Evolutionary conservation across 2,329 filamentous ascomycete species (phyloP), one percentile per base, ranked within the genome.

Genomic region (Xylaria sp.): DNA sequence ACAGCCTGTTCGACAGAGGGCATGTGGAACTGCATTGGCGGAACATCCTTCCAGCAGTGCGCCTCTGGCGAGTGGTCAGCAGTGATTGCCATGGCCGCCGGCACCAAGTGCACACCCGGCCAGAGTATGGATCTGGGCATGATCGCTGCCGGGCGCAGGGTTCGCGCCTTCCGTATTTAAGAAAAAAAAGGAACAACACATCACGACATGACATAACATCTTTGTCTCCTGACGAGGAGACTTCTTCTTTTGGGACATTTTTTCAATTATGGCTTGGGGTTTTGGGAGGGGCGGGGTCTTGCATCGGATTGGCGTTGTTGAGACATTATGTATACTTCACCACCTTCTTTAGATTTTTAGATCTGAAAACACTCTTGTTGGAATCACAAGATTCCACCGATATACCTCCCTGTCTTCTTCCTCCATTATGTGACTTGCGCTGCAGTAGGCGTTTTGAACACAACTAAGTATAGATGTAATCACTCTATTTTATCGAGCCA

Each of bases 1-100:
- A 76, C 71, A 0, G 68, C 80, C 0, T 88, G 86, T 76, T 71
- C 80, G 7, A 53, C 69, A 0, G 84, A 87, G 51, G 86, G 86
- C 1, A 73, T 75, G 11, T 88, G 83, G 83, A 87, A 87, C 79
- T 88, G 86, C 69, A 77, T 87, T 6, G 78, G 74, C 0, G 84
- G 85, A 15, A 78, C 73, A 1, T 80, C 81, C 0, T 88, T 82
- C 81, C 85, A 88, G 75, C 85, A 84, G 54, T 88, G 86, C 65
- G 86, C 81, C 7, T 83, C 81, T 2, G 85, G 86, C 9, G 42
- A 70, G 0, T 88, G 86, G 86, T 84, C 85, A 2, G 72, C 77
- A 0, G 62, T 76, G 1, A 80, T 81, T 66, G 47, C 68, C 0
- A 71, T 88, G 13, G 81, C 86, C 0, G 72, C 75, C 0, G 86